Evolutionary conservation across 192 early-diverging fungal genomes (phyloP).

Genomic region (Haplosporangium gracile): DNA sequence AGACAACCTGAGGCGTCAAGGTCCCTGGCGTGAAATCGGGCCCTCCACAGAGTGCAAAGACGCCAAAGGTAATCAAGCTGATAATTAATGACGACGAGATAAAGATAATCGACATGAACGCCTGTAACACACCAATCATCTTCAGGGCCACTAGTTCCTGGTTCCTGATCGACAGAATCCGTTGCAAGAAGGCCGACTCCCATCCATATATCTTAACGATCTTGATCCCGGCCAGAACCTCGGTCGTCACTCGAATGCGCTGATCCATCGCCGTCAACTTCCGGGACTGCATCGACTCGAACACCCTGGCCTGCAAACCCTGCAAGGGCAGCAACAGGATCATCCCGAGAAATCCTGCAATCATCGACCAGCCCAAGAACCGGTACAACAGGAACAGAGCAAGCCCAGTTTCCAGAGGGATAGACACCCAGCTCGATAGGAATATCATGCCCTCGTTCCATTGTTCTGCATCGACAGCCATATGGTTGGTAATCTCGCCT

Average conservation of each 20-base stretch:
- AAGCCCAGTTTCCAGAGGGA: constrained; percentile 30
- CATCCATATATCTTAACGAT: constrained; percentile 55
- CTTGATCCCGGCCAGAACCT: constrained; percentile 53
- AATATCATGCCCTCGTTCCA: constrained; percentile 16
- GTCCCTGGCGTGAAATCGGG: constrained; percentile 16
- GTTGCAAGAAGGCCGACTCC: constrained; percentile 30
- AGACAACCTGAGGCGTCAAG: constrained; percentile 63
- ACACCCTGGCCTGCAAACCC: constrained; percentile 16
- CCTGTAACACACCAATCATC: not conserved
- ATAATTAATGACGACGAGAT: constrained; percentile 22
- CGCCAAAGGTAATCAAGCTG: constrained; percentile 16
- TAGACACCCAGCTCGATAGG: constrained; percentile 23
- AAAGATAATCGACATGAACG: constrained; percentile 25
- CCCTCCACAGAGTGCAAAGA: constrained; percentile 30
- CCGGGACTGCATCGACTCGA: constrained; percentile 21
- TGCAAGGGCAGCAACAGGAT: constrained; percentile 36
- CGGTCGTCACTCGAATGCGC: constrained; percentile 52
- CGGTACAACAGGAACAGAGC: constrained; percentile 32
- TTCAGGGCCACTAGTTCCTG: not conserved
- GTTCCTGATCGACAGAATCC: constrained; percentile 19
- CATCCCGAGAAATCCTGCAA: constrained; percentile 20
- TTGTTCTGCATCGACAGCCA: constrained; percentile 36
- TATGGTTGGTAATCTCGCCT: constrained; percentile 40
- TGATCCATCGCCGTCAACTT: constrained; percentile 46
- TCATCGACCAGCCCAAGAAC: constrained; percentile 46